phyloP scores from a whole-genome alignment of 148 eudicot species.

The Rhododendron molle region DNA sequence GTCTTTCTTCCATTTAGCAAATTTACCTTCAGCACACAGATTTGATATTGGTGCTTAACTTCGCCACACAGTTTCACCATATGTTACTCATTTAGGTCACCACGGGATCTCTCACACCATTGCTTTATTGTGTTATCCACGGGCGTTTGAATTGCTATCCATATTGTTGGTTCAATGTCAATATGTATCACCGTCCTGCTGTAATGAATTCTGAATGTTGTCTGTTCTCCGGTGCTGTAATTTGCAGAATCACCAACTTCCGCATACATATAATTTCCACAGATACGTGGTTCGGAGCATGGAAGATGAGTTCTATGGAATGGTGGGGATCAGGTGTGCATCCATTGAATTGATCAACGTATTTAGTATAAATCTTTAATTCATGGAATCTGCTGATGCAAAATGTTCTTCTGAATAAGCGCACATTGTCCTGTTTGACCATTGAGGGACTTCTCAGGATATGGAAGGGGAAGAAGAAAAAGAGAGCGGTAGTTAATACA shows the following conservation, averaged over 20 bases:
- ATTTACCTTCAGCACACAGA: background rate
- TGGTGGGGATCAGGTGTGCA: slow-evolving; percentile 89
- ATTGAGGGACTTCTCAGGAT: background rate
- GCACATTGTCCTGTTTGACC: background rate
- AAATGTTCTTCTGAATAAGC: background rate
- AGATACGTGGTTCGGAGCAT: slow-evolving; percentile 94
- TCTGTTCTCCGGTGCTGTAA: background rate
- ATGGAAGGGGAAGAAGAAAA: slow-evolving; percentile 3
- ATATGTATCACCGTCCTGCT: background rate
- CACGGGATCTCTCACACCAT: background rate
- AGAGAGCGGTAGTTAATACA: background rate
- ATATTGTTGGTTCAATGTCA: background rate
- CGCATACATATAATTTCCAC: slow-evolving; percentile 80
- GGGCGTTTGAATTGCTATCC: background rate
- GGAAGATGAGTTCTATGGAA: slow-evolving; percentile 93
- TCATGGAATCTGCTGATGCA: background rate
- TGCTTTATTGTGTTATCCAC: background rate
- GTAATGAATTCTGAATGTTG: background rate
- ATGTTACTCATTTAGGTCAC: background rate
- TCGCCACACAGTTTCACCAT: background rate
- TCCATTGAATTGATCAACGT: background rate
- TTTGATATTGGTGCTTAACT: background rate
- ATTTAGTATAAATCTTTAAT: background rate
- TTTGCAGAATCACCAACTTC: slow-evolving; percentile 82
- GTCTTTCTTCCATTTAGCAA: background rate